Percentiles rank a stretch among this genome's conserved stretches.
These are phyloP conservation scores for Arthrobotrys entomopaga DNA, from an alignment of 2,329 filamentous ascomycete genomes.

Conservation along the genomic window DNA sequence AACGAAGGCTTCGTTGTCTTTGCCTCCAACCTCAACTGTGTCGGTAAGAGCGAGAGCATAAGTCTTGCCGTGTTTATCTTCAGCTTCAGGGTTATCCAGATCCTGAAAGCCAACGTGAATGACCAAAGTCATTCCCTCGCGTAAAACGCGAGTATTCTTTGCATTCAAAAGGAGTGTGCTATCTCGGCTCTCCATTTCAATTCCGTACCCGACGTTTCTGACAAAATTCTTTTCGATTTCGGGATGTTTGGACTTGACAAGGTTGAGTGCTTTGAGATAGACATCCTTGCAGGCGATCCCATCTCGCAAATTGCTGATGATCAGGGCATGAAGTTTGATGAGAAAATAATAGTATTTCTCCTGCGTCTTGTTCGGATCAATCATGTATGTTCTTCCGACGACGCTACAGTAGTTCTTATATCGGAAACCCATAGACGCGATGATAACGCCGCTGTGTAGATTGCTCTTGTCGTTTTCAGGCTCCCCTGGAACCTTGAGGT, in stretches of 20 bases:
- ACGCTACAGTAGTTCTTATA: slow-evolving; percentile 96
- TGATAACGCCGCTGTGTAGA: slow-evolving; percentile 90
- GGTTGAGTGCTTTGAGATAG: slow-evolving; percentile 82
- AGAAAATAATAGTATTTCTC: slow-evolving; percentile 94
- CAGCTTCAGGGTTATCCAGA: slow-evolving; percentile 83
- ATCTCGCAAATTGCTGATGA: slow-evolving; percentile 89
- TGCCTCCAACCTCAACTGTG: slow-evolving; percentile 84
- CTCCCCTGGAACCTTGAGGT: slow-evolving; percentile 81
- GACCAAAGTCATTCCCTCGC: slow-evolving; percentile 96
- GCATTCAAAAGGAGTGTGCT: slow-evolving; percentile 82
- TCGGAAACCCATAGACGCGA: slow-evolving; percentile 87
- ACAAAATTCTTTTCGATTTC: slow-evolving; percentile 94
- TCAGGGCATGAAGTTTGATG: slow-evolving; percentile 82
- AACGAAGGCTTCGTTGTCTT: slow-evolving; percentile 76
- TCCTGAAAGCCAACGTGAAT: slow-evolving; percentile 91
- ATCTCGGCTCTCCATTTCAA: slow-evolving; percentile 92
- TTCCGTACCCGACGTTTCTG: slow-evolving; percentile 89
- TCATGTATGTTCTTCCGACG: slow-evolving; percentile 91
- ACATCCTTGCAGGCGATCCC: slow-evolving; percentile 88
- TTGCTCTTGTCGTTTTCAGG: slow-evolving; percentile 78
- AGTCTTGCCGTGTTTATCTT: slow-evolving; percentile 86
- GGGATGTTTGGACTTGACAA: slow-evolving; percentile 89
- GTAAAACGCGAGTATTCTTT: slow-evolving; percentile 83
- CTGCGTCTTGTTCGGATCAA: slow-evolving; percentile 94
- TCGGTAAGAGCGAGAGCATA: slow-evolving; percentile 93